These are phyloP conservation scores for Crithidia bombi DNA, from an alignment of 208 protist genomes.

Conservation along the genomic window DNA sequence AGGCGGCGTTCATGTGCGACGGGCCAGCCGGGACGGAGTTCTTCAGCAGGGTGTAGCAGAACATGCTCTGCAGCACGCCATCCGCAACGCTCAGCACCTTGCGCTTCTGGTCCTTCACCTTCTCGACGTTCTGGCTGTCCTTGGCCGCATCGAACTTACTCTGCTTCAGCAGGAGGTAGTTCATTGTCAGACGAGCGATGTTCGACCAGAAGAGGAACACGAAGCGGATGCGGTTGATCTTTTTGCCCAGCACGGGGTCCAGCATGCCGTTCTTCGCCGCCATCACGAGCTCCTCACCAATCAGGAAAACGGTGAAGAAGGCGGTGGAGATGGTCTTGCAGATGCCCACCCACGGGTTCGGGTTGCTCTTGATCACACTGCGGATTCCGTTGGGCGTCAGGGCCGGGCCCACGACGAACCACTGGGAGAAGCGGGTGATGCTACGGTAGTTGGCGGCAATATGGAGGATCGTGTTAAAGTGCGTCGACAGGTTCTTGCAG, in stretches of 20 bases:
- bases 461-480: slow-evolving; percentile 54
- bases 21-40: slow-evolving; percentile 55
- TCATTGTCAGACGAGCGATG: slow-evolving; percentile 63
- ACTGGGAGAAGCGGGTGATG: slow-evolving; percentile 78
- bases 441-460: slow-evolving; percentile 71
- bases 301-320: slow-evolving; percentile 77
- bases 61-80: slow-evolving; percentile 68
- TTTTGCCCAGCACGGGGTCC: slow-evolving; percentile 32
- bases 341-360: slow-evolving; percentile 48
- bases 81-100: slow-evolving; percentile 67
- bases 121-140: slow-evolving; percentile 45
- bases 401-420: slow-evolving; percentile 59
- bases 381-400: slow-evolving; percentile 61
- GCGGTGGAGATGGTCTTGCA: slow-evolving; percentile 63
- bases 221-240: slow-evolving; percentile 70
- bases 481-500: slow-evolving; percentile 39
- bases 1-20: slow-evolving; percentile 36
- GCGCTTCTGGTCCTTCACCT: slow-evolving; percentile 57
- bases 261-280: slow-evolving; percentile 60
- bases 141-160: slow-evolving; percentile 49
- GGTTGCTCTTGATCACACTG: slow-evolving; percentile 39
- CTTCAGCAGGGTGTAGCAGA: slow-evolving; percentile 79
- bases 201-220: slow-evolving; percentile 90
- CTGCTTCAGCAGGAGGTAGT: slow-evolving; percentile 60
- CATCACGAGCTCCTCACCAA: slow-evolving; percentile 80